Conservation (phyloP, 2,329 filamentous ascomycete species). For the Scedosporium aurantiacum region DNA sequence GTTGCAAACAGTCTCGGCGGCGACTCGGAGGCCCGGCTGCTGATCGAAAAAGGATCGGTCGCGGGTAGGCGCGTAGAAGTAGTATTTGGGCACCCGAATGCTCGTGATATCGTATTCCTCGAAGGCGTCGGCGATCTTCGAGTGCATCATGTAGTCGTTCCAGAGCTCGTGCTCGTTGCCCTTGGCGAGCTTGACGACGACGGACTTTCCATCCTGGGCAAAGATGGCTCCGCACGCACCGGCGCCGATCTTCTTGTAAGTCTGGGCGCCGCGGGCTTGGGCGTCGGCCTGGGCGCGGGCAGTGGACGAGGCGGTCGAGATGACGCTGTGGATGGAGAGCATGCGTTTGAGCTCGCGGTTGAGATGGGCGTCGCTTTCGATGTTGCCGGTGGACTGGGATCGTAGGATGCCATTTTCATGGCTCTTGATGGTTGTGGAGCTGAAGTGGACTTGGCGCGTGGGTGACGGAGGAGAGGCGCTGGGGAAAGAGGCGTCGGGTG, state of each 20-base stretch:
- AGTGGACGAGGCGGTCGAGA: background rate
- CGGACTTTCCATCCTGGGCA: background rate
- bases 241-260: conserved; percentile 13
- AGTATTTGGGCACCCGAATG: background rate
- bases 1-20: background rate
- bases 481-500: too few species aligned
- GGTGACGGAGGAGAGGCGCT: too few species aligned
- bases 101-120: background rate
- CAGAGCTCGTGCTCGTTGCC: background rate
- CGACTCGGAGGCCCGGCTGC: background rate
- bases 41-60: background rate
- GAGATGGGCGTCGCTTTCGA: background rate
- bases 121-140: background rate
- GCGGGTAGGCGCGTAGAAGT: background rate
- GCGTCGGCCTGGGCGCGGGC: background rate
- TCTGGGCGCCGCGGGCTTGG: background rate
- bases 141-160: conserved; percentile 2
- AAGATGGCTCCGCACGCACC: conserved; percentile 14
- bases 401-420: too few species aligned
- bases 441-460: too few species aligned
- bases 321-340: background rate
- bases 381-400: too few species aligned
- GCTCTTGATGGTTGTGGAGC: too few species aligned
- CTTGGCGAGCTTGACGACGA: conserved; percentile 12
- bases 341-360: background rate